These are phyloP conservation scores for Colletotrichum coccodes DNA, from an alignment of 2,329 filamentous ascomycete species.

Conservation along the genomic window DNA sequence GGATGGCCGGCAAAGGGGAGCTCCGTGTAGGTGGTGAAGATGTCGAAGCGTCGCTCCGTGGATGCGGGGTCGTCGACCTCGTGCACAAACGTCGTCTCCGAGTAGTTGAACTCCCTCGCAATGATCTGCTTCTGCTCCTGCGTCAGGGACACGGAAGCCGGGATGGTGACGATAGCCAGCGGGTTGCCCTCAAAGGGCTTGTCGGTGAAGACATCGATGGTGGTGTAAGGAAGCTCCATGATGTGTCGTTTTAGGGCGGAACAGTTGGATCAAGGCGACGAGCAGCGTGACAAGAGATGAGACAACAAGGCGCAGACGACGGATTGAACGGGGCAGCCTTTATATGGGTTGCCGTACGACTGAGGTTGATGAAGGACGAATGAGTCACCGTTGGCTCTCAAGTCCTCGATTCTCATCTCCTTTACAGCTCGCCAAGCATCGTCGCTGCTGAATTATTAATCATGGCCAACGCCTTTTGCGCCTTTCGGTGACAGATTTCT, in stretches of 20 bases:
- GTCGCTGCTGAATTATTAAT: not conserved
- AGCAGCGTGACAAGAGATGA: too few species aligned
- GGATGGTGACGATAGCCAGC: constrained; percentile 67
- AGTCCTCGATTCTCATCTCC: not conserved
- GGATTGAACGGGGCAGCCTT: not conserved
- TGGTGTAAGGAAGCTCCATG: constrained; percentile 59
- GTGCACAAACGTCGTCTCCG: constrained; percentile 72
- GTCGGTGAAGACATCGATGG: constrained; percentile 68
- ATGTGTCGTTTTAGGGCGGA: not conserved
- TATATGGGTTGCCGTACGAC: not conserved
- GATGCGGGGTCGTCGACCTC: constrained; percentile 47
- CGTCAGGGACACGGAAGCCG: constrained; percentile 52
- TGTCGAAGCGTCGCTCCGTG: constrained; percentile 61
- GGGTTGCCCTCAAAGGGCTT: constrained; percentile 66
- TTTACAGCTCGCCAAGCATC: not conserved
- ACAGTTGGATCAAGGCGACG: too few species aligned
- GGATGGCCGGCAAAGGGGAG: constrained; percentile 73
- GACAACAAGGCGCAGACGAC: not conserved
- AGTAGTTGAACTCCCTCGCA: constrained; percentile 72
- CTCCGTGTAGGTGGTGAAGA: constrained; percentile 65
- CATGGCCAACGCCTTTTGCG: not conserved
- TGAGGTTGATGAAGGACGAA: not conserved
- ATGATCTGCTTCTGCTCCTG: constrained; percentile 67
- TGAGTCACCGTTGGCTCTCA: not conserved
- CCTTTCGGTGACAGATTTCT: not conserved